Conservation (phyloP, 2,329 filamentous ascomycete genomes). For the Elsinoe ampelina region DNA sequence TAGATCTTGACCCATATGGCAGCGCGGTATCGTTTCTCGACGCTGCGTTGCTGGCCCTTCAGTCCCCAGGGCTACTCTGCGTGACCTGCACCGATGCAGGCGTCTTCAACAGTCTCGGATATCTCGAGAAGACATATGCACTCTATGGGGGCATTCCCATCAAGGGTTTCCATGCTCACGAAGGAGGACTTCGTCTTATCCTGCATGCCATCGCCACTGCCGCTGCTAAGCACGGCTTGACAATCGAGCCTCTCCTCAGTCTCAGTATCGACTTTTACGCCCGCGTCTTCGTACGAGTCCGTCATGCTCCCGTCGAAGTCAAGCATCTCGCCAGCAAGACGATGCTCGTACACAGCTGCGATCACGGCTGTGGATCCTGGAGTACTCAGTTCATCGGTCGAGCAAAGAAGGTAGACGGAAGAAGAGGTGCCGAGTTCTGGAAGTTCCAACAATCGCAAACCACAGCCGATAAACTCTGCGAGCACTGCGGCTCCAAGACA, state of each 20-base stretch:
- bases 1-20: slow-evolving; percentile 93
- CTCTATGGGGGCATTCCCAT: slow-evolving; percentile 86
- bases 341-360: slow-evolving; percentile 89
- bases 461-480: slow-evolving; percentile 55
- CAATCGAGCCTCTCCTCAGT: slow-evolving; percentile 83
- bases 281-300: slow-evolving; percentile 75
- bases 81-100: slow-evolving; percentile 95
- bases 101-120: slow-evolving; percentile 88
- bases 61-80: slow-evolving; percentile 82
- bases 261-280: slow-evolving; percentile 95
- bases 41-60: slow-evolving; percentile 74
- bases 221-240: slow-evolving; percentile 74
- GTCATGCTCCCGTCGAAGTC: slow-evolving; percentile 70
- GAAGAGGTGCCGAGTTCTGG: slow-evolving; percentile 59
- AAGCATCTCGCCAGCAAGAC: slow-evolving; percentile 86
- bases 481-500: slow-evolving; percentile 77
- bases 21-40: slow-evolving; percentile 90
- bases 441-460: slow-evolving; percentile 69
- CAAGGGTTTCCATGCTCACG: slow-evolving; percentile 78
- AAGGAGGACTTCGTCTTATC: slow-evolving; percentile 79
- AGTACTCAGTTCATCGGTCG: slow-evolving; percentile 68
- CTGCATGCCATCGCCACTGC: slow-evolving; percentile 70
- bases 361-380: slow-evolving; percentile 86
- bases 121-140: slow-evolving; percentile 86
- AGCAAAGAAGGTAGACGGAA: slow-evolving; percentile 57